Percentiles rank a stretch among this genome's conserved stretches.
Conservation (phyloP, 306 rosid species). For the Amphicarpaea edgeworthii region DNA sequence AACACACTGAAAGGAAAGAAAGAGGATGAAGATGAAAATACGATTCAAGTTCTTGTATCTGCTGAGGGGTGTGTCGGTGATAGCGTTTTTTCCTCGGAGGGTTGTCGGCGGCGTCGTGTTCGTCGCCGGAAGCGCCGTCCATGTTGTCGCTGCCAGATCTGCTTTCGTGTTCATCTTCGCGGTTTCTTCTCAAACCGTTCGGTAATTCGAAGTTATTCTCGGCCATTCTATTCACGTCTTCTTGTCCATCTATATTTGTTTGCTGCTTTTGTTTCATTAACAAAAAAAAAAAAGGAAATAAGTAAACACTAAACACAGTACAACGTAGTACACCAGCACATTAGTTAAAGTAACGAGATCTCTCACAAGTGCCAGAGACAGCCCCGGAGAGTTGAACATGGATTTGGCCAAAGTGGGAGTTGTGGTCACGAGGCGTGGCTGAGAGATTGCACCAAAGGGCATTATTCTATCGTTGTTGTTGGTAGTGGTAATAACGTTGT, state of each 20-base stretch:
- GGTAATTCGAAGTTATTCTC: constrained; percentile 63
- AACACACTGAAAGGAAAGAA: neutral
- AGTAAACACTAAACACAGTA: constrained; percentile 9
- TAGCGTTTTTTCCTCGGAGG: constrained; percentile 84
- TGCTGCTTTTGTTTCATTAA: constrained; percentile 50
- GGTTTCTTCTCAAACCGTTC: constrained; percentile 68
- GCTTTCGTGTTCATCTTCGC: constrained; percentile 91
- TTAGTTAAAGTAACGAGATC: constrained; percentile 25
- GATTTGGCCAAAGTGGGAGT: constrained; percentile 79
- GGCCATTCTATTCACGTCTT: constrained; percentile 65
- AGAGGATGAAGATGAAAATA: constrained; percentile 41
- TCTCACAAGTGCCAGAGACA: constrained; percentile 89
- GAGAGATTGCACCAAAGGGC: constrained; percentile 75
- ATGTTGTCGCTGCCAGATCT: constrained; percentile 96
- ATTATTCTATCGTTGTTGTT: constrained; percentile 55
- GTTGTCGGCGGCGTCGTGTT: constrained; percentile 83
- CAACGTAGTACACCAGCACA: constrained; percentile 17
- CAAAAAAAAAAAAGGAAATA: constrained; percentile 9
- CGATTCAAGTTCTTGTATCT: constrained; percentile 98
- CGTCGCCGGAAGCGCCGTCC: constrained; percentile 95
- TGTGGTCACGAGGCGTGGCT: constrained; percentile 70
- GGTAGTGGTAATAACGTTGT: neutral
- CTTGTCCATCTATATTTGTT: constrained; percentile 79
- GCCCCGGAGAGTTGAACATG: constrained; percentile 91
- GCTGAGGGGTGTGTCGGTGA: constrained; percentile 99